Evolutionary conservation across 2,329 filamentous ascomycete species (phyloP).

Genomic region (Ophiocordyceps sinensis): DNA sequence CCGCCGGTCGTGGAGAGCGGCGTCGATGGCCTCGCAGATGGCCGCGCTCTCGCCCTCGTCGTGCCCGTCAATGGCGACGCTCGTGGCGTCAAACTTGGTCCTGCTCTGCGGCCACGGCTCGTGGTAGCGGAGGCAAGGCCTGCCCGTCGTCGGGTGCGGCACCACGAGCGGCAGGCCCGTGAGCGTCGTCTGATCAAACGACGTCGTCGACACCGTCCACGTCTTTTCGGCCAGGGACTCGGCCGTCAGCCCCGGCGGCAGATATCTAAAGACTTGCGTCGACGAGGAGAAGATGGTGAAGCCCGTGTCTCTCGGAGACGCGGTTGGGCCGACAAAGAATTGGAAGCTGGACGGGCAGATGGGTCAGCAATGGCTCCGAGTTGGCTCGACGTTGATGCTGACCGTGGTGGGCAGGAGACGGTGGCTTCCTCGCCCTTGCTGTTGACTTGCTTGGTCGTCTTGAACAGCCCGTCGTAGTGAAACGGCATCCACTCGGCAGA

Average conservation of each 20-base stretch:
- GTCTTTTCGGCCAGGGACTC: constrained; percentile 24
- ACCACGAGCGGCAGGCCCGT: constrained; percentile 27
- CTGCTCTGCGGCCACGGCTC: constrained; percentile 38
- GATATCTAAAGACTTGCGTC: constrained; percentile 30
- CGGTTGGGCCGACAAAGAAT: constrained; percentile 31
- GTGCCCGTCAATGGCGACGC: constrained; percentile 25
- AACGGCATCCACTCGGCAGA: constrained; percentile 41
- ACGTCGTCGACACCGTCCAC: constrained; percentile 33
- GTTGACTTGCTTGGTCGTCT: constrained; percentile 26
- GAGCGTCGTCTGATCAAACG: constrained; percentile 30
- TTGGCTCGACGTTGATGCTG: constrained; percentile 1
- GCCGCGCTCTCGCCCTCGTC: constrained; percentile 14
- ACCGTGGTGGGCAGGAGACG: constrained; percentile 28
- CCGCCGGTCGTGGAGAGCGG: constrained; percentile 31
- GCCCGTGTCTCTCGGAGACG: constrained; percentile 33
- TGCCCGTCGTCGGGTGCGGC: constrained; percentile 27
- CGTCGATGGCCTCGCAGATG: constrained; percentile 24
- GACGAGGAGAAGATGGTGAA: constrained; percentile 41
- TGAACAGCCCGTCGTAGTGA: constrained; percentile 43
- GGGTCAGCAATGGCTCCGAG: not conserved
- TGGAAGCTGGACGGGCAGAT: constrained; percentile 34
- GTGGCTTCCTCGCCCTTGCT: constrained; percentile 24
- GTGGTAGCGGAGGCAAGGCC: constrained; percentile 37
- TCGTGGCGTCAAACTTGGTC: constrained; percentile 33
- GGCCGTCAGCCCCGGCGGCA: constrained; percentile 21